Evolutionary conservation across 23 red algal species (phyloP).

Genomic region (Gracilaria vermiculophylla): DNA sequence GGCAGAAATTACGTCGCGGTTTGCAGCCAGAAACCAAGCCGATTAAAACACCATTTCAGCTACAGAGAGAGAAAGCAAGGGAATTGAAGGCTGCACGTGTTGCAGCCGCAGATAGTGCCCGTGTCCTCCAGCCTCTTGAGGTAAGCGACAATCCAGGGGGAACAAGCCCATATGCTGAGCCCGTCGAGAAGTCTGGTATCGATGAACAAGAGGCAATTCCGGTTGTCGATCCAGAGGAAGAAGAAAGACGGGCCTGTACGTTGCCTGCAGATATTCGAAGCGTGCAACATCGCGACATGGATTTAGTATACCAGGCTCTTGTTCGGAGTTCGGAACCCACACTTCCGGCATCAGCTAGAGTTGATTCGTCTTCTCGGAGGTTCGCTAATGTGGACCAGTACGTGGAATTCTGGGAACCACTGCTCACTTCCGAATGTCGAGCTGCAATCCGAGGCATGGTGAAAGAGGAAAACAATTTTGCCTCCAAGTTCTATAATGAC

Average conservation of each 20-base stretch:
- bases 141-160: background rate
- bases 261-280: background rate
- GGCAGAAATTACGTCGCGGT: background rate
- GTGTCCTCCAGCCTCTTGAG: background rate
- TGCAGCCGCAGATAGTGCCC: background rate
- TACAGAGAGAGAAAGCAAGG: background rate
- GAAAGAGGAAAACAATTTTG: conserved; percentile 39
- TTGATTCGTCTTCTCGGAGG: background rate
- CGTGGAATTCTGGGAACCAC: conserved; percentile 66
- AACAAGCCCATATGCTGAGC: background rate
- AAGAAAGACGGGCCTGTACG: background rate
- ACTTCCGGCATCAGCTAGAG: background rate
- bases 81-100: background rate
- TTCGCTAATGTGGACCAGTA: conserved; percentile 15
- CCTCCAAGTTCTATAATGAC: background rate
- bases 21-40: conserved; percentile 10
- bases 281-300: background rate
- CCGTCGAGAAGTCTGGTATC: background rate
- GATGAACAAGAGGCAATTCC: background rate
- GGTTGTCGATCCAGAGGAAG: background rate
- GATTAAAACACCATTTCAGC: background rate
- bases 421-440: conserved; percentile 44
- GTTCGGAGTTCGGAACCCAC: background rate
- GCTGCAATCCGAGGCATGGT: conserved; percentile 24
- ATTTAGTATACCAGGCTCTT: background rate